Percentiles rank a stretch among this genome's conserved stretches.
Evolutionary conservation across 805 yeast species (phyloP).

Genomic region (Candida suzukii): DNA sequence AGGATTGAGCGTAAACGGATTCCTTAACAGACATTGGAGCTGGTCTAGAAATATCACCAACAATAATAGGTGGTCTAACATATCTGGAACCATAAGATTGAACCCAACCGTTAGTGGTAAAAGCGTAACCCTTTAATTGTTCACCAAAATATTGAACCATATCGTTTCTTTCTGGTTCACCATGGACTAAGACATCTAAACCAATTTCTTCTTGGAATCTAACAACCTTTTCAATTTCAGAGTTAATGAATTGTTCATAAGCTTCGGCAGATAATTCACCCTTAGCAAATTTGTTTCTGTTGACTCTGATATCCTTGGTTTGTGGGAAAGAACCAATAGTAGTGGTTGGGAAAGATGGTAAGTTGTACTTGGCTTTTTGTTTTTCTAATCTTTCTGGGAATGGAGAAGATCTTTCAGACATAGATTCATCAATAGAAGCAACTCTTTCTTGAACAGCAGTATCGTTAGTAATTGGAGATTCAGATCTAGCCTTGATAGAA

Average conservation of each 20-base stretch:
- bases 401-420: constrained; percentile 78
- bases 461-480: constrained; percentile 87
- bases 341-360: constrained; percentile 99
- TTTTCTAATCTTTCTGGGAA: constrained; percentile 83
- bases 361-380: constrained; percentile 81
- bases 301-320: constrained; percentile 97
- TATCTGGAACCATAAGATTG: constrained; percentile 99
- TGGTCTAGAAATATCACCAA: constrained; percentile 99
- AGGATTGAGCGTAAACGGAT: constrained; percentile 97
- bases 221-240: constrained; percentile 92
- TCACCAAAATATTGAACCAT: constrained; percentile 99
- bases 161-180: constrained; percentile 99
- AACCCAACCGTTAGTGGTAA: constrained; percentile 99
- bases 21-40: constrained; percentile 98
- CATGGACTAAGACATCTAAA: constrained; percentile 96
- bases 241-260: constrained; percentile 93
- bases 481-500: constrained; percentile 77
- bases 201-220: constrained; percentile 99
- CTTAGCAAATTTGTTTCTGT: constrained; percentile 97
- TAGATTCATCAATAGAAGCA: constrained; percentile 64
- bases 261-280: constrained; percentile 93
- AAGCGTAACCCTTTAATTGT: constrained; percentile 95
- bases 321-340: constrained; percentile 99
- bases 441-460: constrained; percentile 85
- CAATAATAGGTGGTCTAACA: constrained; percentile 99